Percentiles rank a stretch among this genome's conserved stretches.
Evolutionary conservation across 2,329 filamentous ascomycete species (phyloP).

Genomic region (Volutella citrinella): DNA sequence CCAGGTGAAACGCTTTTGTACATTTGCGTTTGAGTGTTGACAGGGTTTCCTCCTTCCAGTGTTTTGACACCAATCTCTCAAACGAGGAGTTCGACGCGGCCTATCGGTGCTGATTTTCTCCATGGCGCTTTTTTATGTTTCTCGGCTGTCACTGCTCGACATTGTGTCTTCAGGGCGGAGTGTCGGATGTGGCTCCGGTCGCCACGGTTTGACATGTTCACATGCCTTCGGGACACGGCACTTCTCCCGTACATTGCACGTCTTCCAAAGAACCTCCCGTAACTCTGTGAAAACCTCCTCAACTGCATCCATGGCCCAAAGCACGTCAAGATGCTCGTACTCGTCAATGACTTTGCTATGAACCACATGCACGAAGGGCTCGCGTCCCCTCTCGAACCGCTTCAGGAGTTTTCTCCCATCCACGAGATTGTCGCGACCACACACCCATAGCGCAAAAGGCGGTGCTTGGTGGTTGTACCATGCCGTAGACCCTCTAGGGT

Average conservation of each 20-base stretch:
- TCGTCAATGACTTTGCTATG: slow-evolving; percentile 80
- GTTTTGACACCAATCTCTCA: no score
- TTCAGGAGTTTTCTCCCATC: slow-evolving; percentile 73
- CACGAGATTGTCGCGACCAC: slow-evolving; percentile 78
- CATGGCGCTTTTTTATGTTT: no score
- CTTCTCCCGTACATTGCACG: slow-evolving; percentile 50
- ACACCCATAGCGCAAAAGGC: slow-evolving; percentile 86
- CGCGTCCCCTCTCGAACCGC: slow-evolving; percentile 71
- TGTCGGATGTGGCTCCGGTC: no score
- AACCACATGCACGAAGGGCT: slow-evolving; percentile 78
- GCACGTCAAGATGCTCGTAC: slow-evolving; percentile 91
- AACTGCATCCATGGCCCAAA: slow-evolving; percentile 89
- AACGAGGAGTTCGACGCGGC: no score
- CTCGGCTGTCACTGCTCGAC: slow-evolving; percentile 23
- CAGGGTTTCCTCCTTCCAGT: no score
- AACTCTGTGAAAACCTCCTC: slow-evolving; percentile 81
- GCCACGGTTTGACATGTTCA: slow-evolving; percentile 46
- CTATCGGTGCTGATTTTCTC: no score
- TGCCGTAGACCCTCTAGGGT: slow-evolving; percentile 52
- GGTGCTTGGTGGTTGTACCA: slow-evolving; percentile 83
- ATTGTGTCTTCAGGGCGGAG: slow-evolving; percentile 16
- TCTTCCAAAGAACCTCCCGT: slow-evolving; percentile 80
- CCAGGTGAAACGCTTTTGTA: no score
- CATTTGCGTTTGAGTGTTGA: no score
- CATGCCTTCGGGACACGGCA: slow-evolving; percentile 67